Evolutionary conservation across 2,329 filamentous ascomycete species (phyloP), one percentile per base, ranked within the genome.

Genomic region (Corniculantispora saksenae): DNA sequence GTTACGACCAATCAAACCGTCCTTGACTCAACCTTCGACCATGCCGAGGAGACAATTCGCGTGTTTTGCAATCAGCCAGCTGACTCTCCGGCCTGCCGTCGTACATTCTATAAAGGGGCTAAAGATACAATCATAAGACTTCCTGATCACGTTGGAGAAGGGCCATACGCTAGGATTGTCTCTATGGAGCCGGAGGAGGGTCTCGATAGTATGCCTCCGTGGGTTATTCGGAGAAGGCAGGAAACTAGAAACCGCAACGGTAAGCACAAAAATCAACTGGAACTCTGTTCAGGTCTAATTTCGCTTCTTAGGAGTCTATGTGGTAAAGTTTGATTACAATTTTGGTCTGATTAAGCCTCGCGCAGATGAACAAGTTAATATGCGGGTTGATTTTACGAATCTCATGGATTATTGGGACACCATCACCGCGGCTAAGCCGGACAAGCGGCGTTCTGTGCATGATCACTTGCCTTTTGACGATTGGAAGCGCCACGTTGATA

Each of bases 301-400:
- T n/a, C n/a, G n/a, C n/a, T n/a, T n/a, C n/a, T n/a, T n/a, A n/a
- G 56, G 55, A n/a, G 68, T 76, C 2, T 75, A 73, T 55, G 67
- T 72, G 32, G 55, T 77, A 40, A 73, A 66, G 9, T 73, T 76
- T 55, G 75, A 77, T 68, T 77, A 76, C 64, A 68, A 74, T 35
- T 77, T 76, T 65, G 53, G 67, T 17, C 61, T 67, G 3, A 70
- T 74, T 21, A 66, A 68, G 15, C 68, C 69, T 7, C 23, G 12
- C 5, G 72, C 73, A 43, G 40, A 61, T 21, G 70, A 68, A n/a
- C 65, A 69, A 9, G 70, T 73, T 29, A 66, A 73, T 40, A 72
- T 78, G 55, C 72, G 76, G 23, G 69, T 78, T 57, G 76, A 78
- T 66, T 77, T 70, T 64, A 76, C 70, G 45, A 77, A 77, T 66